phyloP scores from a whole-genome alignment of 306 rosid genomes.

The Cicer arietinum region DNA sequence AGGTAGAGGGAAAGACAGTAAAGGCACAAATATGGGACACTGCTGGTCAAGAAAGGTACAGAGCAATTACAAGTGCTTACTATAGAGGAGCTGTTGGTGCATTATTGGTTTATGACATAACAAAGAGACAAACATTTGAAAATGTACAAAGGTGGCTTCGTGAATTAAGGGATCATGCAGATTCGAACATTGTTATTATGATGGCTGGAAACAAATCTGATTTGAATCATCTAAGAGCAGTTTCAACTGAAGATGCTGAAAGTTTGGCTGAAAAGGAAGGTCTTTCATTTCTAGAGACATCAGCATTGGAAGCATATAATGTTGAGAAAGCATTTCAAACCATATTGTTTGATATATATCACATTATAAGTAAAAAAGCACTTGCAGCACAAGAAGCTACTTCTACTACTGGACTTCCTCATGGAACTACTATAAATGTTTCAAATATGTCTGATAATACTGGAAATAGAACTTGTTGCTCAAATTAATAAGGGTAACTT shows the following conservation, averaged over 20 bases:
- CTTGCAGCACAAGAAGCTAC: conserved; percentile 77
- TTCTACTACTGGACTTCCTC: conserved; percentile 63
- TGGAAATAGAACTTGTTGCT: conserved; percentile 67
- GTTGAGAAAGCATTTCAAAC: conserved; percentile 84
- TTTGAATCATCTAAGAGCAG: conserved; percentile 69
- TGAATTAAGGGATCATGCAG: no score
- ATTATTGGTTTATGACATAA: conserved; percentile 74
- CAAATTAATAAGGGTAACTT: conserved; percentile 47
- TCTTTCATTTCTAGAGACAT: conserved; percentile 70
- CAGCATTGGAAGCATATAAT: conserved; percentile 74
- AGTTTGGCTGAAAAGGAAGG: conserved; percentile 69
- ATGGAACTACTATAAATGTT: conserved; percentile 73
- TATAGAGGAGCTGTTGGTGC: conserved; percentile 91
- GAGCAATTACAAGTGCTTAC: conserved; percentile 85
- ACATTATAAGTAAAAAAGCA: conserved; percentile 76
- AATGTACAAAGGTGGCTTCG: no score
- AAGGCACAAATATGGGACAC: conserved; percentile 97
- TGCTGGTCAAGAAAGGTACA: conserved; percentile 86
- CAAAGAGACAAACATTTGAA: conserved; percentile 56
- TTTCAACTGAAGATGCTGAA: conserved; percentile 67
- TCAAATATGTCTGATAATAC: conserved; percentile 48
- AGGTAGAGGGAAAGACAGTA: conserved; percentile 86
- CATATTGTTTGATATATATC: conserved; percentile 73
- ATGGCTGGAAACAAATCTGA: neutral
- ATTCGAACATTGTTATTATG: no score